Percentiles rank a stretch among this genome's conserved stretches.
phyloP scores from a whole-genome alignment of 202 grass and related monocot genomes.

The Elaeis oleifera region DNA sequence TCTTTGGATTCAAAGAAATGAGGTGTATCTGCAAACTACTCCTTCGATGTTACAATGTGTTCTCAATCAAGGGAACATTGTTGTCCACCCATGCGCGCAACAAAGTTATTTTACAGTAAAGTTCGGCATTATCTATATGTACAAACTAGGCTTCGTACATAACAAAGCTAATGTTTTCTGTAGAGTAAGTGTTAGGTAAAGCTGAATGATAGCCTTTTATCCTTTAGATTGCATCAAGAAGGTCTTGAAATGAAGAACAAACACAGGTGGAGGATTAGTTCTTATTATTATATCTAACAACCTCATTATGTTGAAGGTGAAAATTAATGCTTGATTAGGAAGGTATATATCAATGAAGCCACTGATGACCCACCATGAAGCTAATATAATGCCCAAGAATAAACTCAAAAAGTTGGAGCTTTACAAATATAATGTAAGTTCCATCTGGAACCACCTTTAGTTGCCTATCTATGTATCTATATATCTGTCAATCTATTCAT shows the following conservation, averaged over 20 bases:
- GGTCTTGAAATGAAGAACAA: not conserved
- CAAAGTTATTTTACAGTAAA: not conserved
- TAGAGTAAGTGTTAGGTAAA: slow-evolving; percentile 2
- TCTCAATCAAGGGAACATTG: slow-evolving; percentile 4
- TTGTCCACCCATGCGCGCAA: not conserved
- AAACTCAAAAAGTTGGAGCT: no score
- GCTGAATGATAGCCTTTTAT: not conserved
- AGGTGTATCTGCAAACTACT: not conserved
- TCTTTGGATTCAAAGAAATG: no score
- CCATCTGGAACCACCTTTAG: no score
- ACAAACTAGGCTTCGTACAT: not conserved
- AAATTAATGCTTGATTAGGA: no score
- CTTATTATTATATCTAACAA: not conserved
- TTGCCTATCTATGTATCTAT: no score
- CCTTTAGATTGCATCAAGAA: not conserved
- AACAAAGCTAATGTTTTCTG: not conserved
- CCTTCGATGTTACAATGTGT: not conserved
- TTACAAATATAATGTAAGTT: no score
- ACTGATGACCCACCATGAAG: no score
- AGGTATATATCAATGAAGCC: no score
- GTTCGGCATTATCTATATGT: not conserved
- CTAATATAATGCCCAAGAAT: no score
- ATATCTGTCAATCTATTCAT: no score
- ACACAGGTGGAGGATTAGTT: not conserved
- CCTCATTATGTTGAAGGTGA: no score